Base-by-base conservation (phyloP, 1,139 yeast species). In the Arxiozyma heterogenica region DNA sequence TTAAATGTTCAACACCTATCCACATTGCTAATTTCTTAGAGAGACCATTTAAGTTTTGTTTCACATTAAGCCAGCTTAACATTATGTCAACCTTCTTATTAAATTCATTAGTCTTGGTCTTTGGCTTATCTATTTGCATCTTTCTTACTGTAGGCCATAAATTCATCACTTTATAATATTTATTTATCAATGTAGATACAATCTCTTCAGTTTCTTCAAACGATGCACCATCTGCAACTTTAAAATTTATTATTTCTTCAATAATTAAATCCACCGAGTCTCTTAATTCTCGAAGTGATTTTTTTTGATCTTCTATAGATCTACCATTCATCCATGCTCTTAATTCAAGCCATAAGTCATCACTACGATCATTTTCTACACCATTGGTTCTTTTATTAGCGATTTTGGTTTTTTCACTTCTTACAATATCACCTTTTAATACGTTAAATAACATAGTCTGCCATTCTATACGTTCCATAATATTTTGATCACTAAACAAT, bases 371-470 rank as follows among this genome's bases (percentile, higher is more conserved):
- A 1, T 82, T 79, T 53, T 65, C 81, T 73, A 63, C 71, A 69
- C 71, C 79, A 61, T 66, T 73, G 64, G 58, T 61, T 6, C 57
- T 61, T 53, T 71, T 75, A 48, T 73, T 71, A 44, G 82, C 83
- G 53, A 93, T 76, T 64, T 91, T 85, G 3, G 94, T 84, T 71
- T 91, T 93, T 67, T 93, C 98, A 12, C 95, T 86, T 45, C 84
- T 79, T 22, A 93, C 90, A 50, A 93, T 96, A 67, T 93, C 98
- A 59, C 98, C 98, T 2, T 95, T 91, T 44, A 93, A 76, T 2
- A 93, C 98, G 4, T 93, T 80, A 3, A 88, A 80, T 49, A 93
- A 75, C 96, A 93, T 89, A 0, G 94, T 82, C 68, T 93, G 98
- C 98, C 98, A 93, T 71, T 91, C 97, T 30, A 91, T 75, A 51